phyloP scores from a whole-genome alignment of 495 filamentous ascomycete genomes.

The Elaphomyces granulatus region DNA sequence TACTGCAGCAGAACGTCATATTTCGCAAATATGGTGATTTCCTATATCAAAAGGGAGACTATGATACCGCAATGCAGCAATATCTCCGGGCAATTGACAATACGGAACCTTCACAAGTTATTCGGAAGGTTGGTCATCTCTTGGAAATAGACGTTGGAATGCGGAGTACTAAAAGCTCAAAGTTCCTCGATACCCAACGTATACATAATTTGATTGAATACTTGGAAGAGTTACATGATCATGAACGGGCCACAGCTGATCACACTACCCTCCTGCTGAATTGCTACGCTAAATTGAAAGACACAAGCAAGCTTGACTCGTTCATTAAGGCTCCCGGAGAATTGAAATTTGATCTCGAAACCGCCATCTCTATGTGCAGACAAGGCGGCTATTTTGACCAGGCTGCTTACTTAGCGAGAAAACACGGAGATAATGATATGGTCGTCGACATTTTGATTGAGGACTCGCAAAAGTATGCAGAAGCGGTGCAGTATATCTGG shows the following conservation, averaged over 20 bases:
- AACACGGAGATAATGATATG: slow-evolving; percentile 84
- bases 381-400: slow-evolving; percentile 98
- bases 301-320: slow-evolving; percentile 84
- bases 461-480: slow-evolving; percentile 75
- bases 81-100: slow-evolving; percentile 93
- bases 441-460: slow-evolving; percentile 94
- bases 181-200: slow-evolving; percentile 89
- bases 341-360: slow-evolving; percentile 92
- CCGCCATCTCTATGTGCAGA: slow-evolving; percentile 92
- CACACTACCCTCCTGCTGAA: slow-evolving; percentile 91
- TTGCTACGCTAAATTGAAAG: slow-evolving; percentile 95
- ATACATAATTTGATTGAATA: slow-evolving; percentile 98
- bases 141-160: not conserved
- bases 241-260: slow-evolving; percentile 85
- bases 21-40: slow-evolving; percentile 90
- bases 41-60: slow-evolving; percentile 87
- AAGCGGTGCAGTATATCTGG: slow-evolving; percentile 85
- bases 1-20: slow-evolving; percentile 73
- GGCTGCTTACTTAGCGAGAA: slow-evolving; percentile 86
- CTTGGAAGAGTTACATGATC: slow-evolving; percentile 89
- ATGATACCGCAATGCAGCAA: slow-evolving; percentile 95
- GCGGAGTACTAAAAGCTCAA: not conserved
- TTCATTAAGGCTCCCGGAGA: slow-evolving; percentile 95
- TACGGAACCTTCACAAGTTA: slow-evolving; percentile 87
- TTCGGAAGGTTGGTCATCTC: slow-evolving; percentile 63